Evolutionary conservation across 306 rosid species (phyloP), one percentile per base, ranked within the genome.

Genomic region (Fragaria ananassa): DNA sequence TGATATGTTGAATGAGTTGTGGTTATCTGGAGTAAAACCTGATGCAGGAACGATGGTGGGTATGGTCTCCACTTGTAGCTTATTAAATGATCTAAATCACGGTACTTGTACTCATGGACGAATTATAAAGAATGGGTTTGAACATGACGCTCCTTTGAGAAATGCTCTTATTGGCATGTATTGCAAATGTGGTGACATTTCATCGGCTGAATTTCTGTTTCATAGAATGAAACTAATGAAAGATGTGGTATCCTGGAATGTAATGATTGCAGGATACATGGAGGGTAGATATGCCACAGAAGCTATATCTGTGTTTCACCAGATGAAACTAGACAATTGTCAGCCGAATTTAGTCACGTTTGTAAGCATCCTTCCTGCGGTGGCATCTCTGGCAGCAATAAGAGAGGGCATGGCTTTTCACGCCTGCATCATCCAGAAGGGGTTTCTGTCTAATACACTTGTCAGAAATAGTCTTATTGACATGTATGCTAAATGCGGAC

Each of bases 401-500:
- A 83, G 82, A 79, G 89, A 81, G 78, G 95, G 91, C 69, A 82
- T 81, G 85, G 88, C 85, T 75, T 68, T 89, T 83, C 97, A 91
- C 73, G 86, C 93, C 64, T 79, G 77, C 85, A 76, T 85, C 39
- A 78, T 87, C 79, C 80, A 75, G 83, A 88, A 67, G 83, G 97
- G 97, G 74, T 81, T 88, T 82, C 81, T 86, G 69, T 79, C 80
- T 5, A 86, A 68, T 72, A 83, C 78, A 68, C 84, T 83, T 23
- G 64, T 85, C 0, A 74, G 87, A 70, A 89, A 91, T 86, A 77
- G 91, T 78, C 88, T 91, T 29, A 35, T 91, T 37, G 86, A 88
- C 77, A 84, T 85, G 91, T 89, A 89, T 81, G 87, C 90, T 63
- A 91, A 89, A 89, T 85, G 93, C 25, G 95, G 97, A 65, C 83